phyloP scores from a whole-genome alignment of 306 rosid species.

The Urtica urens region DNA sequence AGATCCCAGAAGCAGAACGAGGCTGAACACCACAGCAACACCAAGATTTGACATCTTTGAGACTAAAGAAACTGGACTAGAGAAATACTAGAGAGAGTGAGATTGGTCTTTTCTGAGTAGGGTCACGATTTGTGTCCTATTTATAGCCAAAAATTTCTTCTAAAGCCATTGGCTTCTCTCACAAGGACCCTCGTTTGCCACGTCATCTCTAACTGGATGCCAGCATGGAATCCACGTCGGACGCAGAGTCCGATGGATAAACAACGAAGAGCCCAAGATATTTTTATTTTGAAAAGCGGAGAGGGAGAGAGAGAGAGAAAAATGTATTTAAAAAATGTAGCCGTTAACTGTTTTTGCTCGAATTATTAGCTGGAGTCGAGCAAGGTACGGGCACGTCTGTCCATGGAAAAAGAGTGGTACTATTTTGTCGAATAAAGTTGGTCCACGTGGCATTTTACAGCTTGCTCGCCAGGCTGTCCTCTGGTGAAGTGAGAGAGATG shows the following conservation, averaged over 20 bases:
- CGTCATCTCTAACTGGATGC: conserved; percentile 15
- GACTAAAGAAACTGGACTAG: neutral
- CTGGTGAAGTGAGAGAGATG: no score
- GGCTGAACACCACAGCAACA: conserved; percentile 17
- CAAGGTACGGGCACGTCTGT: conserved; percentile 21
- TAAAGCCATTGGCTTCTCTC: conserved; percentile 27
- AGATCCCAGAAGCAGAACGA: conserved; percentile 24
- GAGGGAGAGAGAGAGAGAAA: neutral
- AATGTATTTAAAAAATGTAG: conserved; percentile 25
- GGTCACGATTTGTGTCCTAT: neutral
- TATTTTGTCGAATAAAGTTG: neutral
- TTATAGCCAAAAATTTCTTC: conserved; percentile 30
- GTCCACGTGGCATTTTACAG: conserved; percentile 24
- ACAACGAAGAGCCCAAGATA: neutral
- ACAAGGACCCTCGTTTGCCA: conserved; percentile 33
- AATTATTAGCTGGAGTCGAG: conserved; percentile 50
- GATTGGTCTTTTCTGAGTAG: conserved; percentile 6
- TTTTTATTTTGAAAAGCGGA: neutral
- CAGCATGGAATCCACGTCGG: conserved; percentile 41
- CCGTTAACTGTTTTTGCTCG: conserved; percentile 29
- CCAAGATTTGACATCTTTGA: conserved; percentile 14
- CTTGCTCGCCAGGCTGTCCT: conserved; percentile 37
- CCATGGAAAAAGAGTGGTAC: conserved; percentile 12
- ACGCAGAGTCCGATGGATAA: conserved; percentile 18
- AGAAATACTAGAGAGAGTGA: neutral